Conservation (phyloP, 805 yeast species). For the Wilhelminamyces savonicus region DNA sequence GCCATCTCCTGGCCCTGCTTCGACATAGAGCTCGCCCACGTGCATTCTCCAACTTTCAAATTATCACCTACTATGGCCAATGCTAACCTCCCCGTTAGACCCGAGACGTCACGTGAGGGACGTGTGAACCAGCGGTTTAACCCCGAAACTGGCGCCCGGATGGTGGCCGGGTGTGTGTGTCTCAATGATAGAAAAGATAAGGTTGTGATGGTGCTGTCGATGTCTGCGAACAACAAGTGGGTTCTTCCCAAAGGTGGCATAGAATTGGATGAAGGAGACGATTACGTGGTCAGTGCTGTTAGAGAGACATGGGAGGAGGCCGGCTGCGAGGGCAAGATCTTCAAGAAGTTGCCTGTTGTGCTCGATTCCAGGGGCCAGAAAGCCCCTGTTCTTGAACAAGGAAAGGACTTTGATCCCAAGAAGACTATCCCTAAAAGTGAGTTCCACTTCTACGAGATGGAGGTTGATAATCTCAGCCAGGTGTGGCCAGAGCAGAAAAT, state of each 20-base stretch:
- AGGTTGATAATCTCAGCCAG: constrained; percentile 45
- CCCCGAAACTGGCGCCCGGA: constrained; percentile 63
- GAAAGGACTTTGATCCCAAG: constrained; percentile 26
- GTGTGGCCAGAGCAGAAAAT: constrained; percentile 70
- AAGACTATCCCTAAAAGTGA: constrained; percentile 67
- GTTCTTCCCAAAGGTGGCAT: constrained; percentile 95
- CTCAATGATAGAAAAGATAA: constrained; percentile 49
- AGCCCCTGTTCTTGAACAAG: constrained; percentile 28
- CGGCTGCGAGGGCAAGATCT: constrained; percentile 69
- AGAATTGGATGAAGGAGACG: constrained; percentile 69
- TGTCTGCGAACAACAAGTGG: constrained; percentile 67
- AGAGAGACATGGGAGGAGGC: constrained; percentile 99
- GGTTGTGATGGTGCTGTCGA: constrained; percentile 75
- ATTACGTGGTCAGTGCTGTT: constrained; percentile 48
- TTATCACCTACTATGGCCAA: too few species aligned
- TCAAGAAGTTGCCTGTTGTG: constrained; percentile 53
- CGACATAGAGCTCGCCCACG: too few species aligned
- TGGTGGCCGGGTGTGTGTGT: constrained; percentile 91
- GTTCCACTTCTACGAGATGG: constrained; percentile 82
- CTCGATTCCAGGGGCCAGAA: constrained; percentile 45
- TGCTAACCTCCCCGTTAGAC: too few species aligned
- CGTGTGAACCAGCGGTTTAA: constrained; percentile 53
- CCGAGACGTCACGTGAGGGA: too few species aligned
- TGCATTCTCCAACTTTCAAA: too few species aligned
- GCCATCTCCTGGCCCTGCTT: too few species aligned